Evolutionary conservation across 768 basidiomycete species (phyloP), one percentile per base, ranked within the genome.

Genomic region (Porpolomopsis calyptriformis): DNA sequence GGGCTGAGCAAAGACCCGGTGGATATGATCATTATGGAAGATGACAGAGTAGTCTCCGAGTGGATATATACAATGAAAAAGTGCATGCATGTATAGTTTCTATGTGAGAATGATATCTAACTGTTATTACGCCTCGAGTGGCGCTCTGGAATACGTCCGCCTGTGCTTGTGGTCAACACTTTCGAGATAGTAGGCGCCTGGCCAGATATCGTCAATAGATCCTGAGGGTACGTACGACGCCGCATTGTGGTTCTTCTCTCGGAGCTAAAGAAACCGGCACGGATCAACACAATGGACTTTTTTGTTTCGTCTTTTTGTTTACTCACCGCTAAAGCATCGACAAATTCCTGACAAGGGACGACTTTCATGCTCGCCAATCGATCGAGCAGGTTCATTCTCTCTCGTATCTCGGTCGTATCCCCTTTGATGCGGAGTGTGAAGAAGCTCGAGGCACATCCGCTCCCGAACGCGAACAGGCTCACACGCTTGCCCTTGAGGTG

Each of bases 191-290:
- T 84, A 98, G 16, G 84, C 72, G 37, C 92, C 92, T 3, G 86
- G 82, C 86, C 89, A 92, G 63, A 99, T 84, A 74, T 96, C 85
- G 50, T 92, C 86, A 48, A 92, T 64, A 19, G 79, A 81, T 38
- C 96, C 96, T 42, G 77, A 73, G 10, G 96, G 96, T 2, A 76
- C 76, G 70, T 87, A 99, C 54, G 79, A 72, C 20, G 73, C 78
- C 12, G 88, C 80, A 56, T 93, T 94, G 74, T 97, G 92, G 74
- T 93, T 94, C 68, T 87, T 82, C 70, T 98, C 94, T 34, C 94
- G 88, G 43, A 97, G 81, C 92, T 93, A 38, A 20, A 36, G 23
- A 39, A 48, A 47, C n/a, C n/a, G n/a, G n/a, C n/a, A n/a, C n/a
- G n/a, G n/a, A n/a, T n/a, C n/a, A n/a, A n/a, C n/a, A n/a, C n/a